Conservation (phyloP, 768 basidiomycete species). For the Rhodotorula diobovata region DNA sequence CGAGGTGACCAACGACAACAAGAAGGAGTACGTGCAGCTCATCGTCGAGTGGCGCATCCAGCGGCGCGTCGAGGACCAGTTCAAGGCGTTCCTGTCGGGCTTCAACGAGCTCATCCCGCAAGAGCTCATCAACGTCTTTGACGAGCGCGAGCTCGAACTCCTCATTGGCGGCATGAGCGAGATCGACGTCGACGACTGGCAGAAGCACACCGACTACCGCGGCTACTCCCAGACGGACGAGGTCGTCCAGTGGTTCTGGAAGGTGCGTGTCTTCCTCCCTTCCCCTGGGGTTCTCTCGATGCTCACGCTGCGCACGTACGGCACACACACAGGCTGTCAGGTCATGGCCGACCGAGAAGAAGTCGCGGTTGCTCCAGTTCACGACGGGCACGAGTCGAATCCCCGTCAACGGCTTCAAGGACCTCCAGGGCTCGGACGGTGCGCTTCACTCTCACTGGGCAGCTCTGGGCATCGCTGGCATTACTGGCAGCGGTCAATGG, state of each 20-base stretch:
- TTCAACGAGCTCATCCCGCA: conserved; percentile 99
- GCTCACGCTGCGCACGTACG: too few relatives aligned
- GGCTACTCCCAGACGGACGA: conserved; percentile 86
- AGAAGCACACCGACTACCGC: conserved; percentile 97
- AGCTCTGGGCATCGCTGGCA: too few relatives aligned
- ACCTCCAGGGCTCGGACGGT: conserved; percentile 94
- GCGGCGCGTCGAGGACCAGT: conserved; percentile 95
- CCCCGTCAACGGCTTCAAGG: conserved; percentile 95
- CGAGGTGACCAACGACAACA: conserved; percentile 92
- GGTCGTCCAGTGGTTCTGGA: conserved; percentile 98
- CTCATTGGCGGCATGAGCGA: conserved; percentile 99
- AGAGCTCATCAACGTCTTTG: conserved; percentile 95
- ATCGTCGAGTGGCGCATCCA: conserved; percentile 97
- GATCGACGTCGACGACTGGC: conserved; percentile 50
- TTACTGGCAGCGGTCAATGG: too few relatives aligned
- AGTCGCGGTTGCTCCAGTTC: conserved; percentile 91
- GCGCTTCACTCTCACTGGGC: conserved; percentile 94
- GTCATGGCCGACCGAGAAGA: conserved; percentile 96
- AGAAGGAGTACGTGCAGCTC: conserved; percentile 93
- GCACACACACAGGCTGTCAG: conserved; percentile 55
- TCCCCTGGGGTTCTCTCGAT: neutral
- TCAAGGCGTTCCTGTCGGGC: conserved; percentile 99
- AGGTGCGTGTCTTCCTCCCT: conserved; percentile 53
- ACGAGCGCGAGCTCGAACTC: conserved; percentile 93
- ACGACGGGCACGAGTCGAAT: conserved; percentile 66